Evolutionary conservation across 768 basidiomycete genomes (phyloP), one percentile per base, ranked within the genome.

Genomic region (Pleurotus giganteus): DNA sequence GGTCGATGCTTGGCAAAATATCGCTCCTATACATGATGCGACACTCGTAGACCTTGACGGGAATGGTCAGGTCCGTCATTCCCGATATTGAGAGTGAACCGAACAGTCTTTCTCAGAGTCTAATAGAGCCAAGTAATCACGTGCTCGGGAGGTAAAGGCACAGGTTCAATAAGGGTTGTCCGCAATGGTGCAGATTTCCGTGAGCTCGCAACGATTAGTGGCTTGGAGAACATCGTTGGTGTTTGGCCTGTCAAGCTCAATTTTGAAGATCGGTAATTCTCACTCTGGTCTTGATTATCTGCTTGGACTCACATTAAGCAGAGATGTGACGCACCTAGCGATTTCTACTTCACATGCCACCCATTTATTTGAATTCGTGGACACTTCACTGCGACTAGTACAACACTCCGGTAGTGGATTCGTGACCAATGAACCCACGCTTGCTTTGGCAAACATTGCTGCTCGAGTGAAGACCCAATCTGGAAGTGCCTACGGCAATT

Each of bases 1-100:
- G 7, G 58, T 93, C 19, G 80, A 88, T 29, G 76, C 72, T 6
- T 89, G 79, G 67, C 81, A 81, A 57, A 94, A 93, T 60, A 78
- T 96, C 58, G 91, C 88, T 0, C 94, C 94, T 0, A 89, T 95
- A 41, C 64, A 84, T 55, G 94, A 97, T 64, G 89, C 89, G 11
- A 74, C 82, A n/a, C 65, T 92, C 19, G 85, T 85, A 4, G 90
- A 94, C 66, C 69, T 73, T 2, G 90, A 92, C 53, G 78, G 78
- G 2, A 85, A 80, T 61, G 85, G 85, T 12, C 86, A 90, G 75
- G 87, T 88, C 57, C 28, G 77, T 62, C 6, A 6, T 37, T 9
- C 9, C 19, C 17, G n/a, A 29, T n/a, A n/a, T n/a, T n/a, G n/a
- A n/a, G n/a, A n/a, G n/a, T 42, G 3, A 6, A 19, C n/a, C 15